Base-by-base conservation (phyloP, 768 basidiomycete genomes). In the Boletus fagicola region DNA sequence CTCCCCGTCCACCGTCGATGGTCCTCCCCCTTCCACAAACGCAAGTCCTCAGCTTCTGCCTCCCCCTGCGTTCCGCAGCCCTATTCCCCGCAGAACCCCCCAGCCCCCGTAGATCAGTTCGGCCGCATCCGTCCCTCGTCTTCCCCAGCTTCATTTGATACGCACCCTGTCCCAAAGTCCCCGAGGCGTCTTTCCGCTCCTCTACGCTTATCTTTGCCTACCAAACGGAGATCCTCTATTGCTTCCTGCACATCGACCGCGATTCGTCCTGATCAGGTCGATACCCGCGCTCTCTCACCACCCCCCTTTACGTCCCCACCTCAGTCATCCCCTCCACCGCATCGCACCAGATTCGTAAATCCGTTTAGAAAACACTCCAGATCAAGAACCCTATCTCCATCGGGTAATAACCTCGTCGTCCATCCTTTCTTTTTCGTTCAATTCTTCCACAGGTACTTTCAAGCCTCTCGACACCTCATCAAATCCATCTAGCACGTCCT, bases 281-380 rank as follows among this genome's bases (percentile, higher is more conserved):
- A 40, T 33, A 3, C 45, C 22, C 45, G 8, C 13, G 1, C 8
- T 4, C 26, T 39, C 38, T 36, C 48, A 11, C 55, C 40, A 26
- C 38, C 6, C 13, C 39, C 47, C 22, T 49, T 51, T 2, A 18
- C 33, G 10, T 18, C 55, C 18, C 15, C 54, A 30, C 33, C 48
- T 11, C 39, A 12, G 18, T 31, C 49, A 2, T 55, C 58, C 18
- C 49, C 52, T 36, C 56, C 58, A 11, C 38, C n/a, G 18, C 57
- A 51, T 31, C 65, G 62, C 10, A 35, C 54, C 24, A 56, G 40
- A 30, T 70, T 60, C 39, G 31, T 53, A 12, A 68, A 58, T 44
- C 63, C 59, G 15, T 63, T 68, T 12, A 48, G 31, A 18, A 70
- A 58, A 39, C 58, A 35, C 30, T 31, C 58, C 8, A 68, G 61